phyloP scores from a whole-genome alignment of 805 yeast species.

The Candida dendrica region DNA sequence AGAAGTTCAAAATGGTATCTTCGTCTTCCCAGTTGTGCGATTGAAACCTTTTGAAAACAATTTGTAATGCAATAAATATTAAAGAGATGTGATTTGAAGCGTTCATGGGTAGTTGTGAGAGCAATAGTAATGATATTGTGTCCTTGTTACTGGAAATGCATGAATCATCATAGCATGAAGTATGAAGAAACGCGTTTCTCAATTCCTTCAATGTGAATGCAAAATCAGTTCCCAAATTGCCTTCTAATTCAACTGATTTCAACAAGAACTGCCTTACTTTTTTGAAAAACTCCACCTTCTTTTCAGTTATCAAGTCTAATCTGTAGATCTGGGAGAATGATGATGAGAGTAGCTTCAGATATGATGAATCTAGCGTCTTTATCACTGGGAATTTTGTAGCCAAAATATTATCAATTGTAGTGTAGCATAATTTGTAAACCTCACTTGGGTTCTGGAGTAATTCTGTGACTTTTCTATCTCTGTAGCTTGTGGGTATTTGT shows the following conservation, averaged over 20 bases:
- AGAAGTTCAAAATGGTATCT: slow-evolving; percentile 6
- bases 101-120: background rate
- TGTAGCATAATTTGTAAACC: slow-evolving; percentile 11
- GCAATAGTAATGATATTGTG: background rate
- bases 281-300: slow-evolving; percentile 6
- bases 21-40: slow-evolving; percentile 4
- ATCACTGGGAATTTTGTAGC: slow-evolving; percentile 1
- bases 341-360: slow-evolving; percentile 14
- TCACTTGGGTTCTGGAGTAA: background rate
- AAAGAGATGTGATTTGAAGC: slow-evolving; percentile 1
- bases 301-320: slow-evolving; percentile 3
- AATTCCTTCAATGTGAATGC: background rate
- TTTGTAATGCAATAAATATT: slow-evolving; percentile 15
- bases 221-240: slow-evolving; percentile 4
- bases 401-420: slow-evolving; percentile 16
- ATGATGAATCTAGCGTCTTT: slow-evolving; percentile 10
- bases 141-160: background rate
- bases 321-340: slow-evolving; percentile 17
- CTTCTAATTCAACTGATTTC: slow-evolving; percentile 17
- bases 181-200: slow-evolving; percentile 1
- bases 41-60: slow-evolving; percentile 16
- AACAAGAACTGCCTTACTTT: slow-evolving; percentile 16
- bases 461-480: background rate
- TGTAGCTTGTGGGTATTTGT: background rate
- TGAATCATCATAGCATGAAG: background rate